phyloP scores from a whole-genome alignment of 768 basidiomycete species.

The Mycena polygramma region DNA sequence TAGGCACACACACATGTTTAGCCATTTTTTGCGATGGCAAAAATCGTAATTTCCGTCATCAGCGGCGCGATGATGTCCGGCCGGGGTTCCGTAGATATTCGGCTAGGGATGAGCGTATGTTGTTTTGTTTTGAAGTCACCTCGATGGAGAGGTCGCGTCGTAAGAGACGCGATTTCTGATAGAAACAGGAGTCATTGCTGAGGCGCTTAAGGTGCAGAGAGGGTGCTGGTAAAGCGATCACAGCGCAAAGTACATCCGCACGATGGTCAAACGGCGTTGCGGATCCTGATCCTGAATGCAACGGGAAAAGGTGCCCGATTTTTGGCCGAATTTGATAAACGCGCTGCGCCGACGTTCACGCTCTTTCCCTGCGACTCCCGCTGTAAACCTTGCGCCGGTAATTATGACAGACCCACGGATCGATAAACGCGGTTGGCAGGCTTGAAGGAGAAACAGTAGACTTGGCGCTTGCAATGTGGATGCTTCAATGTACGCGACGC shows the following conservation, averaged over 20 bases:
- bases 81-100: slow-evolving; percentile 24
- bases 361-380: slow-evolving; percentile 23
- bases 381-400: background rate
- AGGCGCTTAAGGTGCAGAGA: background rate
- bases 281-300: slow-evolving; percentile 30
- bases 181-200: slow-evolving; percentile 6
- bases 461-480: background rate
- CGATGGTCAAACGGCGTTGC: slow-evolving; percentile 7
- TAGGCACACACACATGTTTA: slow-evolving; percentile 52
- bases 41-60: slow-evolving; percentile 33
- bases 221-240: slow-evolving; percentile 17
- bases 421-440: background rate
- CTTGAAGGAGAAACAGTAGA: slow-evolving; percentile 12
- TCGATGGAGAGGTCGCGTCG: background rate
- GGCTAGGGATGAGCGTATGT: slow-evolving; percentile 11
- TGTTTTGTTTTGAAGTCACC: slow-evolving; percentile 9
- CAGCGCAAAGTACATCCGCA: slow-evolving; percentile 19
- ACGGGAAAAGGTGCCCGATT: slow-evolving; percentile 10
- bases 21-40: slow-evolving; percentile 38
- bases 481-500: background rate
- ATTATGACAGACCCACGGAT: background rate
- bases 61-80: slow-evolving; percentile 26
- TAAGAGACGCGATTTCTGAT: slow-evolving; percentile 20
- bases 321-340: slow-evolving; percentile 15
- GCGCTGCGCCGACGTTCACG: slow-evolving; percentile 27